Evolutionary conservation across 208 protist genomes (phyloP), one percentile per base, ranked within the genome.

Genomic region (Sergeia podlipaevii): DNA sequence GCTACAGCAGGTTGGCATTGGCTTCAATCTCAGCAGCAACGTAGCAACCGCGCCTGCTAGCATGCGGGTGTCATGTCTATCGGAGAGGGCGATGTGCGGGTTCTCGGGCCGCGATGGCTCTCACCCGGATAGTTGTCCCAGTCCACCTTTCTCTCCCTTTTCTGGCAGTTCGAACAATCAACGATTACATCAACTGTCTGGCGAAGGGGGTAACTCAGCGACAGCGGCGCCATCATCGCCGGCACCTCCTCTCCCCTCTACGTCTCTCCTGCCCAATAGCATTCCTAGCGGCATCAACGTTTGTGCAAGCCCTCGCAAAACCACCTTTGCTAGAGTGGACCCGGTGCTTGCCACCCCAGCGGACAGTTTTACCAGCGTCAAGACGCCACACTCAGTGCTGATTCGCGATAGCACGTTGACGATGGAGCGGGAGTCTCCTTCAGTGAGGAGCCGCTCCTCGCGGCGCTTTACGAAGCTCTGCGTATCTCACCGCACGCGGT

Each of bases 401-500:
- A 49, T 70, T 2, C 64, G 62, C 36, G 61, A 70, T 42, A 70
- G 68, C 53, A 64, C 21, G 38, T 67, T 65, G 45, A 55, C 43
- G 4, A 28, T 18, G 33, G 34, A 36, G 17, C 34, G 43, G 30
- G 21, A 18, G 21, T 54, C 48, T 4, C 4, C 43, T 1, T 30
- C 34, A 5, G 21, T 24, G 0, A 54, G 65, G 3, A 51, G 60
- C 45, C 41, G 67, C 47, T 44, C 59, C 11, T 64, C 58, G 28
- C 53, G 60, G 43, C 56, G 56, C 23, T 50, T 65, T 17, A 53
- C 49, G 1, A 39, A 56, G 30, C 26, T 72, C 32, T 49, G 45
- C 26, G 55, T 63, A 41, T 54, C 65, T 2, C 52, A 68, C 21
- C 64, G 49, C 39, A 77, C 65, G 10, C 70, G 60, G 18, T 77